Base-by-base conservation (phyloP, 345 rosid species). In the Camelina laxa region DNA sequence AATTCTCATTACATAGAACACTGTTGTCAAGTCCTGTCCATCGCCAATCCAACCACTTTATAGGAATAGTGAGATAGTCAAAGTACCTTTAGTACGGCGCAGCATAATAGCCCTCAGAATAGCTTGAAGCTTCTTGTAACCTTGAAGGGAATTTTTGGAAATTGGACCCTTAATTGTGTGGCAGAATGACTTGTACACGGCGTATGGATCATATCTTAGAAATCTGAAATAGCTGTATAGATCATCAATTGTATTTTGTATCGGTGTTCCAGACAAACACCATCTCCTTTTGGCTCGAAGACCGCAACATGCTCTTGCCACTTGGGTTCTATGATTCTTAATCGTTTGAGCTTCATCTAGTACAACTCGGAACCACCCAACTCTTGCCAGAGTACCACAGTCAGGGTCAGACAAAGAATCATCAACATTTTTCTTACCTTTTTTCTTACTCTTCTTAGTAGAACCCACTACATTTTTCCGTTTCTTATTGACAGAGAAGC, bases 341-440 rank as follows among this genome's bases (percentile, higher is more conserved):
- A 94, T 94, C n/a, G 97, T 92, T 81, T 95, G 99, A 73, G 99
- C 99, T 82, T 95, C 99, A 87, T 95, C 97, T 56, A 92, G 85
- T 63, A 95, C 83, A 74, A 94, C 91, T 85, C 98, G 83, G 66
- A 75, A 76, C 97, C 97, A 95, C 67, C 79, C 80, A 49, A 92
- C 96, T 81, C 78, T 88, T 57, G 97, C 96, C 77, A 92, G 87
- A 17, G 97, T 68, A 77, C 97, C 97, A 61, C 72, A 78, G 36
- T 81, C 87, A 82, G 70, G 74, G 60, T 90, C 97, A 77, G 84
- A 64, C 36, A 86, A 79, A 27, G 88, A 83, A 77, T 75, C 67
- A 6, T 81, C 88, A 49, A 72, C 74, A 24, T 84, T 87, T 84
- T 85, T 87, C 75, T 80, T 84, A 75, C 91, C 87, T 78, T 84